Evolutionary conservation across 2,329 filamentous ascomycete species (phyloP).

Genomic region (Arthroderma sp.): DNA sequence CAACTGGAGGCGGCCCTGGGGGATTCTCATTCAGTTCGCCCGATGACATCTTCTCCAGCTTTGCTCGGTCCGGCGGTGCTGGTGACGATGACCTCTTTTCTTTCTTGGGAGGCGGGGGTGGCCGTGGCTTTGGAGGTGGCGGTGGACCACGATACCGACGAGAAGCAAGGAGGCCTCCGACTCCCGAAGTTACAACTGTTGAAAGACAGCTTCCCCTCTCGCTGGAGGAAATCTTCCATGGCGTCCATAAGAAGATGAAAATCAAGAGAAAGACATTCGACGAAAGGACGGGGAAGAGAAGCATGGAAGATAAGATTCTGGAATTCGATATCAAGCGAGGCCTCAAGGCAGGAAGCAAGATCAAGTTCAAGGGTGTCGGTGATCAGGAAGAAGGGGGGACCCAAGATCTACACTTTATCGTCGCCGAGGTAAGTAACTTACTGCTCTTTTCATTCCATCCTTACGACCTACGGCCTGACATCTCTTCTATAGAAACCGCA

Average conservation of each 20-base stretch:
- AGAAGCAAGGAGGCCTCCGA: constrained; percentile 32
- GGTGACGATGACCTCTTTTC: constrained; percentile 47
- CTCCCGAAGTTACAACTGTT: constrained; percentile 80
- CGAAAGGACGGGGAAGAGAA: constrained; percentile 63
- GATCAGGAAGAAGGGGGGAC: constrained; percentile 94
- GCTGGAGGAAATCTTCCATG: constrained; percentile 78
- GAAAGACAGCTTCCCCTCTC: constrained; percentile 71
- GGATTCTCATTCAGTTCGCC: constrained; percentile 78
- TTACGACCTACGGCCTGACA: not conserved
- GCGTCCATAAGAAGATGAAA: constrained; percentile 91
- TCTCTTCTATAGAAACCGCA: constrained; percentile 64
- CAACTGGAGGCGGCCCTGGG: constrained; percentile 39
- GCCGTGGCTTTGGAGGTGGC: constrained; percentile 35
- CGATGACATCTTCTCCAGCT: constrained; percentile 73
- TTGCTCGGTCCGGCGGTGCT: constrained; percentile 51
- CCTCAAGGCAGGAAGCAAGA: constrained; percentile 92
- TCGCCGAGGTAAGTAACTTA: constrained; percentile 78
- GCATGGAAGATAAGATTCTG: constrained; percentile 75
- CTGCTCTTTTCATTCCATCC: not conserved
- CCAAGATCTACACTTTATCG: constrained; percentile 88
- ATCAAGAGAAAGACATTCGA: constrained; percentile 96
- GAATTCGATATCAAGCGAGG: constrained; percentile 94
- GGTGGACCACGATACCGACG: constrained; percentile 14
- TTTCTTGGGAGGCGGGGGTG: constrained; percentile 37
- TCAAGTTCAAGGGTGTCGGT: constrained; percentile 95